Evolutionary conservation across 176 grass and related monocot species (phyloP).

Genomic region (Panicum miliaceum): DNA sequence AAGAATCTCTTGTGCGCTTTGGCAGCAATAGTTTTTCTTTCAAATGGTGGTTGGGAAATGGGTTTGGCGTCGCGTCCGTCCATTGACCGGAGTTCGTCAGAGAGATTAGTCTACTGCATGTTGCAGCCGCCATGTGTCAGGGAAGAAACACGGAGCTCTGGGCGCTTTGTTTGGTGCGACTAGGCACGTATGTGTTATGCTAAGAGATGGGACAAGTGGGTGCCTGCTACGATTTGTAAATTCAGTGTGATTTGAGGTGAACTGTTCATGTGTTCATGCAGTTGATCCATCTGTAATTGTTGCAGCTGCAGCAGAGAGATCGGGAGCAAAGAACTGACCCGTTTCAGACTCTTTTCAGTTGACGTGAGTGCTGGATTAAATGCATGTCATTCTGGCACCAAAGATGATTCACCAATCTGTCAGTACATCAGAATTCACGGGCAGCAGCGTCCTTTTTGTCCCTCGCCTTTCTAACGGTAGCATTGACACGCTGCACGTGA

Average conservation of each 20-base stretch:
- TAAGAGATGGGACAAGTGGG: conserved; percentile 17
- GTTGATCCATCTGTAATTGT: background rate
- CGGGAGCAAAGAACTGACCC: background rate
- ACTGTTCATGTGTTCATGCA: background rate
- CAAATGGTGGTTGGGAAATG: background rate
- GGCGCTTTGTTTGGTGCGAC: background rate
- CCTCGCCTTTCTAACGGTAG: background rate
- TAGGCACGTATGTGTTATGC: background rate
- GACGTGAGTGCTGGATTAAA: background rate
- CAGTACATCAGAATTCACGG: background rate
- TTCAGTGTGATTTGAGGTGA: background rate
- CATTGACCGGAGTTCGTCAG: background rate
- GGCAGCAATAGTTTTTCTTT: background rate
- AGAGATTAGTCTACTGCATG: background rate
- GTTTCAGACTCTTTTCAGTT: background rate
- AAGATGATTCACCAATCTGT: background rate
- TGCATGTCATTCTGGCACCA: background rate
- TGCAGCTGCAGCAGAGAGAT: background rate
- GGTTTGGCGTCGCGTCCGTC: background rate
- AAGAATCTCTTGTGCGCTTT: conserved; percentile 24
- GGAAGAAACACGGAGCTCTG: background rate
- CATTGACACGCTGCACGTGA: background rate
- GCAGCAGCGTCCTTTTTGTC: background rate
- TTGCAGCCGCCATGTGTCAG: background rate
- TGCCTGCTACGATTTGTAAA: background rate